A percentile compares a stretch with the other conserved stretches of the same genome.
phyloP scores from a whole-genome alignment of 176 grass and related monocot genomes.

The Bothriochloa decipiens region DNA sequence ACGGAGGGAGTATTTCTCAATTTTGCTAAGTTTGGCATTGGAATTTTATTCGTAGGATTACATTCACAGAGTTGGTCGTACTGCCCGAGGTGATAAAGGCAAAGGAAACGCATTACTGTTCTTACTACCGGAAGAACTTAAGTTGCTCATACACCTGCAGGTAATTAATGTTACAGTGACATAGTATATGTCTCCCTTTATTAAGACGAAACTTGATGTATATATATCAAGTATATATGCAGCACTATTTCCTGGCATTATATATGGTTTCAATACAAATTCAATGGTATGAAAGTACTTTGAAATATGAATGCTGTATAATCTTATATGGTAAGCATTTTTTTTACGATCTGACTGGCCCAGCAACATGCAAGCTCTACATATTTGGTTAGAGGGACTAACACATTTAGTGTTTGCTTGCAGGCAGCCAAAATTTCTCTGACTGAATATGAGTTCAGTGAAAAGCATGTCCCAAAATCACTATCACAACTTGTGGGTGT shows the following conservation, averaged over 20 bases:
- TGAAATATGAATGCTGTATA: neutral
- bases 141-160: slow-evolving; percentile 76
- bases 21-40: slow-evolving; percentile 9
- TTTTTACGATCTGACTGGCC: neutral
- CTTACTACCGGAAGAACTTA: slow-evolving; percentile 81
- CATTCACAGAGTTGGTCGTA: slow-evolving; percentile 92
- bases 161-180: slow-evolving; percentile 35
- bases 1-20: too few relatives aligned
- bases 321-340: neutral
- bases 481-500: slow-evolving; percentile 70
- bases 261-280: neutral
- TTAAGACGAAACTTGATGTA: neutral
- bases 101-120: slow-evolving; percentile 83
- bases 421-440: slow-evolving; percentile 87
- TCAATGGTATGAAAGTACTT: neutral
- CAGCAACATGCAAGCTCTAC: neutral
- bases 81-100: slow-evolving; percentile 82
- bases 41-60: slow-evolving; percentile 73
- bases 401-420: slow-evolving; percentile 39
- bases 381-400: neutral
- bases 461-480: slow-evolving; percentile 67
- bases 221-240: neutral
- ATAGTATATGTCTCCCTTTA: neutral
- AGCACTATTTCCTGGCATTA: neutral
- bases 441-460: slow-evolving; percentile 69